Evolutionary conservation across 768 basidiomycete genomes (phyloP).

Genomic region (Termitomyces titanicus): DNA sequence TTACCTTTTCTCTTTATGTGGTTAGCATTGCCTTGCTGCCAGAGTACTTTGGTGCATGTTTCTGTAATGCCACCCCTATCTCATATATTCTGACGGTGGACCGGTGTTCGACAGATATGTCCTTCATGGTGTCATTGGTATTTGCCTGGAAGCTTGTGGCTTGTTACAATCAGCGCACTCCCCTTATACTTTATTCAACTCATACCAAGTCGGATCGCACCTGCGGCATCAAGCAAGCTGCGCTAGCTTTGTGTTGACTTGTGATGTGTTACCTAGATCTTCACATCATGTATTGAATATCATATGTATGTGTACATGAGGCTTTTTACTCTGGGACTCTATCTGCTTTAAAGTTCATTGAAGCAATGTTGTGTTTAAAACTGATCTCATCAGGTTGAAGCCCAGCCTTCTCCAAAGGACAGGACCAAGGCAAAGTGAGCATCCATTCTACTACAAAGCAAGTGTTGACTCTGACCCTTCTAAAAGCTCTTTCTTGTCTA

Average conservation of each 20-base stretch:
- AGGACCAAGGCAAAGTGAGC: neutral
- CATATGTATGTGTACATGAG: too few relatives aligned
- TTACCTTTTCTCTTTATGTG: constrained; percentile 84
- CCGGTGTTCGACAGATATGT: constrained; percentile 57
- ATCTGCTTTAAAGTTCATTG: neutral
- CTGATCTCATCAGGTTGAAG: neutral
- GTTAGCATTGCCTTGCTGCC: constrained; percentile 91
- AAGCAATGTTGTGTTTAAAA: too few relatives aligned
- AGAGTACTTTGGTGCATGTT: constrained; percentile 87
- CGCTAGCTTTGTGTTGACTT: constrained; percentile 33
- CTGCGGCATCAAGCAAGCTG: constrained; percentile 92
- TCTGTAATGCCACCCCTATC: neutral
- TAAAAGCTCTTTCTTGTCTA: neutral
- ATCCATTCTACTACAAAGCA: too few relatives aligned
- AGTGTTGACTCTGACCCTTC: too few relatives aligned
- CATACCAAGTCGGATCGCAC: constrained; percentile 81
- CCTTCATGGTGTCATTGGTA: constrained; percentile 82
- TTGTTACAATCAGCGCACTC: constrained; percentile 90
- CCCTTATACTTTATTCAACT: constrained; percentile 90
- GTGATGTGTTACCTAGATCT: neutral
- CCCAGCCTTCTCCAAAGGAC: neutral
- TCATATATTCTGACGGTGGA: constrained; percentile 6
- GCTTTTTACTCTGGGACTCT: neutral
- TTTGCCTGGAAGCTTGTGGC: constrained; percentile 96
- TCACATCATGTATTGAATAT: constrained; percentile 3